Evolutionary conservation across 2,329 filamentous ascomycete genomes (phyloP).

Genomic region (Chrysoporthe austroafricana): DNA sequence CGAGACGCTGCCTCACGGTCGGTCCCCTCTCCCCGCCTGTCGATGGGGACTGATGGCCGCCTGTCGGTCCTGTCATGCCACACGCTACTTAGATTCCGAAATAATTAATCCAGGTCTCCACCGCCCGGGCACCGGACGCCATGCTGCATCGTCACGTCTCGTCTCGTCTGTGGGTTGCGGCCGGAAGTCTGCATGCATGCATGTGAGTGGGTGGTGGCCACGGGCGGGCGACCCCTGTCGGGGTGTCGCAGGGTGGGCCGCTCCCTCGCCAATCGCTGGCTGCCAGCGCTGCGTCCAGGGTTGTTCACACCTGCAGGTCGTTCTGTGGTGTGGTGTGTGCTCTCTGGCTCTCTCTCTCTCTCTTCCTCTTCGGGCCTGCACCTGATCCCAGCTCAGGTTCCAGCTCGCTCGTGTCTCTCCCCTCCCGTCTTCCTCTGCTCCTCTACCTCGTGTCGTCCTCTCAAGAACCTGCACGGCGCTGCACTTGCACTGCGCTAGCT

Average conservation of each 20-base stretch:
- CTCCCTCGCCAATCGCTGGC: slow-evolving; percentile 12
- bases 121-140: too few relatives aligned
- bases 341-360: too few relatives aligned
- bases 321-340: neutral
- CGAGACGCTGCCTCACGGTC: neutral
- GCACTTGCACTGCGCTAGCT: too few relatives aligned
- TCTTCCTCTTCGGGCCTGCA: neutral
- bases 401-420: slow-evolving; percentile 10
- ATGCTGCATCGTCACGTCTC: too few relatives aligned
- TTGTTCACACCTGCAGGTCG: neutral
- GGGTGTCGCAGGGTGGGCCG: slow-evolving; percentile 16
- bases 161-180: too few relatives aligned
- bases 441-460: neutral
- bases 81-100: too few relatives aligned
- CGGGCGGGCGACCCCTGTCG: slow-evolving; percentile 13
- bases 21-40: neutral
- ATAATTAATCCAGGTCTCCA: too few relatives aligned
- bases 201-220: neutral
- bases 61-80: neutral
- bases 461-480: too few relatives aligned
- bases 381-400: slow-evolving; percentile 16
- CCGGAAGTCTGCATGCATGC: neutral
- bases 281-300: slow-evolving; percentile 17
- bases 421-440: neutral
- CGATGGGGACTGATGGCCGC: too few relatives aligned